Conservation (phyloP, 2,329 filamentous ascomycete species). For the Pezicula neosporulosa region DNA sequence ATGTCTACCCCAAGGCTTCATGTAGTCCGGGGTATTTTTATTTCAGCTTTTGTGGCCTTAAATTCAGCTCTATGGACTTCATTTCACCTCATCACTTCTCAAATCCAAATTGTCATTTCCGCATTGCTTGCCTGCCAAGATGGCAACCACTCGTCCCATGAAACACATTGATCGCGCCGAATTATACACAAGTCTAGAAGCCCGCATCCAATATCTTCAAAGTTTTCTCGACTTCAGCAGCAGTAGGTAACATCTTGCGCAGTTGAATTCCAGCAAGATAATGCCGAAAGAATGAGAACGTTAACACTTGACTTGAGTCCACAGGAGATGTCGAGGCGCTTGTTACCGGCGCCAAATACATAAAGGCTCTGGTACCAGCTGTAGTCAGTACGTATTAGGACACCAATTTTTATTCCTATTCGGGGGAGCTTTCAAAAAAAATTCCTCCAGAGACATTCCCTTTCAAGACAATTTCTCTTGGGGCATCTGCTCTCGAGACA, state of each 20-base stretch:
- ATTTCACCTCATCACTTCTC: background rate
- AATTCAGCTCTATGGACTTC: background rate
- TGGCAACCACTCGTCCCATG: slow-evolving; percentile 6
- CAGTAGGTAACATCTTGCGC: slow-evolving; percentile 2
- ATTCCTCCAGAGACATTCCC: too few species aligned
- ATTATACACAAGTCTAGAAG: slow-evolving; percentile 16
- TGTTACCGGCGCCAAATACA: slow-evolving; percentile 16
- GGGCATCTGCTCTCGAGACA: too few species aligned
- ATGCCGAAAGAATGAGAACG: background rate
- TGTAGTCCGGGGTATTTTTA: background rate
- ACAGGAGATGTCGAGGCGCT: slow-evolving; percentile 20
- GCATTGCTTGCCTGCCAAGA: background rate
- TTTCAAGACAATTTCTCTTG: too few species aligned
- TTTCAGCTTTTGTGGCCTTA: background rate
- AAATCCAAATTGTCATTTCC: background rate
- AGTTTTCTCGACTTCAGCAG: slow-evolving; percentile 21
- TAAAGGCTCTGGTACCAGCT: slow-evolving; percentile 65
- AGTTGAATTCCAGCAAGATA: background rate
- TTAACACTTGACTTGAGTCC: background rate
- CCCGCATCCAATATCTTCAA: slow-evolving; percentile 23
- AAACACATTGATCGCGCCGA: slow-evolving; percentile 15
- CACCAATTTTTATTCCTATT: too few species aligned
- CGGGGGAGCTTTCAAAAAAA: too few species aligned
- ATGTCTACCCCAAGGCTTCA: background rate
- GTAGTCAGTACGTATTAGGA: too few species aligned